These are phyloP conservation scores for Epithemia pelagica DNA, from an alignment of 108 stramenopile genomes.

Conservation along the genomic window DNA sequence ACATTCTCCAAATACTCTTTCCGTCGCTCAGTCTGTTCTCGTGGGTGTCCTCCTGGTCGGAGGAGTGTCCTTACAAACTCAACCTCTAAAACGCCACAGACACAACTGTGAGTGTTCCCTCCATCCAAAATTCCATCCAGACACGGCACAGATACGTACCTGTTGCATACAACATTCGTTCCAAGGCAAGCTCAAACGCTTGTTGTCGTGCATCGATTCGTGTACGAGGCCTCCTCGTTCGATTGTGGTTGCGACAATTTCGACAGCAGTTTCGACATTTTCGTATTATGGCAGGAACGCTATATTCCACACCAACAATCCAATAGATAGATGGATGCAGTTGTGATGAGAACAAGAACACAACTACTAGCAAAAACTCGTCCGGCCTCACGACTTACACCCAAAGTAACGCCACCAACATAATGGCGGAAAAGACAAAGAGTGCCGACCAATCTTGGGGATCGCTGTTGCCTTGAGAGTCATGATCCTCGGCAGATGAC, in stretches of 20 bases:
- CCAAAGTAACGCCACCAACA: background rate
- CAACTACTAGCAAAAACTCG: background rate
- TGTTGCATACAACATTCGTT: background rate
- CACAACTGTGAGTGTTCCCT: too few relatives aligned
- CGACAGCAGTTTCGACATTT: background rate
- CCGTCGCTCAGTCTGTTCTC: background rate
- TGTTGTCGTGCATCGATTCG: background rate
- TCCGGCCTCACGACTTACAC: background rate
- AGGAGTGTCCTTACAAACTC: background rate
- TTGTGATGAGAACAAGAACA: too few relatives aligned
- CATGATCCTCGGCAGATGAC: too few relatives aligned
- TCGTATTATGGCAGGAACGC: background rate
- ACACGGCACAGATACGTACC: background rate
- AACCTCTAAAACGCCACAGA: background rate
- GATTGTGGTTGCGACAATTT: background rate
- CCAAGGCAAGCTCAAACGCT: background rate
- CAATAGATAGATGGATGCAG: background rate
- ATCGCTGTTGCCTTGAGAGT: too few relatives aligned
- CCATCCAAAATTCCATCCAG: too few relatives aligned
- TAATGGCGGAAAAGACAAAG: background rate
- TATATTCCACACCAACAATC: background rate
- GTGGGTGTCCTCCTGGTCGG: background rate
- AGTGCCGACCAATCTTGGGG: background rate
- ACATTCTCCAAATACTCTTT: conserved; percentile 6
- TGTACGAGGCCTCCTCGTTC: background rate